Percentiles rank a stretch among this genome's conserved stretches.
Conservation (phyloP, 2,329 filamentous ascomycete species). For the Colletotrichum neosansevieriae region DNA sequence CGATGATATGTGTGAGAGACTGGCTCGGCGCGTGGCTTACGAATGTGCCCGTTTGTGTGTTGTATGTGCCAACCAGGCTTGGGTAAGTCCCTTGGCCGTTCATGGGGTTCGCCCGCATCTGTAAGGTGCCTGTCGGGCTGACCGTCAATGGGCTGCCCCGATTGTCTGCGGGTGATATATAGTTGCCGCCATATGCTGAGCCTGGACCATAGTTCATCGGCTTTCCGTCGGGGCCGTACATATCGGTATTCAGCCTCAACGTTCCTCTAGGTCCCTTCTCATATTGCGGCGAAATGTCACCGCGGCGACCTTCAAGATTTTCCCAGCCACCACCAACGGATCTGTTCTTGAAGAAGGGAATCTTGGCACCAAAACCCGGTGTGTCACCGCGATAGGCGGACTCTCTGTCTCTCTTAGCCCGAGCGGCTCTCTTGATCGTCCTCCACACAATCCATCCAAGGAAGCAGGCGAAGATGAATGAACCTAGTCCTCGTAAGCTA, state of each 20-base stretch:
- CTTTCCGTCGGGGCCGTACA: conserved; percentile 42
- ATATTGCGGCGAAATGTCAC: conserved; percentile 38
- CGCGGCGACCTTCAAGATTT: conserved; percentile 44
- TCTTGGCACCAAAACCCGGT: conserved; percentile 46
- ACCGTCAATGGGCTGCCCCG: conserved; percentile 31
- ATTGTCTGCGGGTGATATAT: conserved; percentile 36
- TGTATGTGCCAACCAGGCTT: conserved; percentile 24
- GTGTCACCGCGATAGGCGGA: conserved; percentile 42
- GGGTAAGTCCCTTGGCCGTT: conserved; percentile 30
- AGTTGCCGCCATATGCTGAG: conserved; percentile 16
- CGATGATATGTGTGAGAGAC: conserved; percentile 32
- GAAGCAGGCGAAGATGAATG: conserved; percentile 59
- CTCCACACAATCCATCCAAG: conserved; percentile 60
- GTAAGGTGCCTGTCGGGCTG: conserved; percentile 34
- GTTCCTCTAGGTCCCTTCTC: conserved; percentile 44
- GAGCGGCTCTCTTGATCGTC: conserved; percentile 53
- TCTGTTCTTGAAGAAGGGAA: conserved; percentile 53
- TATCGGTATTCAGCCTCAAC: conserved; percentile 43
- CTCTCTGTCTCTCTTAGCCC: conserved; percentile 46
- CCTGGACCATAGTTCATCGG: conserved; percentile 14
- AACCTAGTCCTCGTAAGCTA: conserved; percentile 48
- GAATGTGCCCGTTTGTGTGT: conserved; percentile 41
- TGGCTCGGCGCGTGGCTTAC: conserved; percentile 35
- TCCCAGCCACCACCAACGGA: conserved; percentile 49
- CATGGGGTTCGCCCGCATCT: conserved; percentile 27